Percentiles rank a stretch among this genome's conserved stretches.
Evolutionary conservation across 2,329 filamentous ascomycete species (phyloP).

Genomic region (Rosellinia necatrix): DNA sequence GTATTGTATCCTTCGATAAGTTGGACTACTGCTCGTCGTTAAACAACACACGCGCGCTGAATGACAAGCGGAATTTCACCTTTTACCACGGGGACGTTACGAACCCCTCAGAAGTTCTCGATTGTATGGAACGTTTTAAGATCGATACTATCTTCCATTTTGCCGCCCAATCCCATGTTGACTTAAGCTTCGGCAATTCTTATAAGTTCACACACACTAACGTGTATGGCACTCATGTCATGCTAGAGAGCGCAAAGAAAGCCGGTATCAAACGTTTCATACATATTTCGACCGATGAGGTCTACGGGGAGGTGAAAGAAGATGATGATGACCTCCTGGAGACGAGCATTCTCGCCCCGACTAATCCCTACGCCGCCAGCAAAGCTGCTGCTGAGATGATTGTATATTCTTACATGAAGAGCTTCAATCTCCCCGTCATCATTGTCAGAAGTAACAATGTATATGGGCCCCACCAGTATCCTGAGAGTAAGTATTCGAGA

Average conservation of each 20-base stretch:
- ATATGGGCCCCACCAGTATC: conserved; percentile 83
- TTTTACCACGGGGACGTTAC: conserved; percentile 83
- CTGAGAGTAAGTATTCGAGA: conserved; percentile 66
- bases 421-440: conserved; percentile 78
- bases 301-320: conserved; percentile 79
- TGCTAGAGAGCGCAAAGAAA: conserved; percentile 77
- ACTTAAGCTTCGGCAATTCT: conserved; percentile 81
- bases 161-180: conserved; percentile 84
- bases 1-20: conserved; percentile 83
- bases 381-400: conserved; percentile 85
- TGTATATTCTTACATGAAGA: conserved; percentile 84
- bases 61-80: conserved; percentile 71
- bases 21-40: conserved; percentile 81
- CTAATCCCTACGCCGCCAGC: conserved; percentile 80
- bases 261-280: conserved; percentile 74
- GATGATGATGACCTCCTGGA: conserved; percentile 74
- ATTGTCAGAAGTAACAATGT: conserved; percentile 85
- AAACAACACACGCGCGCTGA: conserved; percentile 75
- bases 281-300: conserved; percentile 84
- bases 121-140: conserved; percentile 70
- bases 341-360: conserved; percentile 75
- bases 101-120: conserved; percentile 69
- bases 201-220: conserved; percentile 82
- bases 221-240: conserved; percentile 81
- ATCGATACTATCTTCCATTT: conserved; percentile 86